Conservation (phyloP, 441 rosid species). For the Jatropha podagrica region DNA sequence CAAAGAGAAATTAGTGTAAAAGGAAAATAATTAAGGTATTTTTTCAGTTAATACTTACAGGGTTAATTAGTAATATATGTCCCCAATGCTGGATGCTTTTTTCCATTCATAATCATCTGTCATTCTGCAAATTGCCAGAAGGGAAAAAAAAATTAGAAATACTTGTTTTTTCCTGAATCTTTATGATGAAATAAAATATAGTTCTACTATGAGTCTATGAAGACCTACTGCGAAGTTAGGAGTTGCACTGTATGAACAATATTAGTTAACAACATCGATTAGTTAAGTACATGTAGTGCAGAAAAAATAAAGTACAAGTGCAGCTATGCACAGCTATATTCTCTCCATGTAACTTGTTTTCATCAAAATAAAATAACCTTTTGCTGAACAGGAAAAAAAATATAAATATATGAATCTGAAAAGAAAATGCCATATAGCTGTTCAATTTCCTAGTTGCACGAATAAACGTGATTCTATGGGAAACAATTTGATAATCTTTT, state of each 20-base stretch:
- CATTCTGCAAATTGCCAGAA: slow-evolving; percentile 15
- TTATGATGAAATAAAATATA: neutral
- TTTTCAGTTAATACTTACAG: slow-evolving; percentile 14
- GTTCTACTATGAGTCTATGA: neutral
- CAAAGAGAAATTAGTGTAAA: neutral
- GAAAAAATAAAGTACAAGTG: neutral
- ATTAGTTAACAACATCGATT: neutral
- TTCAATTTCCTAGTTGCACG: neutral
- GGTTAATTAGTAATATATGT: slow-evolving; percentile 2
- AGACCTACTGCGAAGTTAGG: neutral
- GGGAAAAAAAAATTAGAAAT: neutral
- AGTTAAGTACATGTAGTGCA: neutral
- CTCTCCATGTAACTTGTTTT: neutral
- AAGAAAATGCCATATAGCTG: neutral
- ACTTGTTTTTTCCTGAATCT: neutral
- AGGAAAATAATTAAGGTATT: neutral
- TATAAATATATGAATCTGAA: neutral
- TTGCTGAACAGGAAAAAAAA: neutral
- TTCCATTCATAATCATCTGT: slow-evolving; percentile 12
- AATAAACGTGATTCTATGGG: neutral
- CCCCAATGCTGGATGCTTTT: neutral
- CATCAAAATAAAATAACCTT: neutral
- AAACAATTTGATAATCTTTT: neutral
- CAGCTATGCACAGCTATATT: neutral
- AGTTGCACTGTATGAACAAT: neutral